Evolutionary conservation across 106 monocot genomes (phyloP), one percentile per base, ranked within the genome.

Genomic region (Dendrobium huoshanense): DNA sequence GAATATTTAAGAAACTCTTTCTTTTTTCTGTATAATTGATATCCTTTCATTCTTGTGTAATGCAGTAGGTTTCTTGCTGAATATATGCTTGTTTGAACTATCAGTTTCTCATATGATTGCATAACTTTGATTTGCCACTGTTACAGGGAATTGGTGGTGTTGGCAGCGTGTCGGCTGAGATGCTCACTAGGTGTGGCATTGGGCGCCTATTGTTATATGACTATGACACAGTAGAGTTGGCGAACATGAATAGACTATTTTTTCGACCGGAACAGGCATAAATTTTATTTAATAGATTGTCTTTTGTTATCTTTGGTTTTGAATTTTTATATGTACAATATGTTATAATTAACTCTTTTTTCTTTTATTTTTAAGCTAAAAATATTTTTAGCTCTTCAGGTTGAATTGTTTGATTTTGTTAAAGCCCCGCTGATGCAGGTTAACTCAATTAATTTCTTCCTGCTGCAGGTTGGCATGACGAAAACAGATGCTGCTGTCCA

Each of bases 401-500:
- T 27, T 29, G 18, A 55, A 51, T 24, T 58, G 41, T 77, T 84
- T 77, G 8, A 75, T 56, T 77, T 41, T 49, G 55, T 22, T 31
- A 48, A 20, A 73, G 5, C 44, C 55, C 19, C 37, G 31, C 76
- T 80, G 25, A 51, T 55, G 51, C 29, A 70, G 25, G 8, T 61
- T 81, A 41, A 51, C 51, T 51, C 51, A 51, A 51, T 51, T 13
- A 51, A 2, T 51, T 51, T 3, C 13, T 51, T 10, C 25, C 80
- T 4, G 20, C 77, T 83, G 45, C 83, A 98, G 97, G 97, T 91
- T 79, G 97, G 97, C 54, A 94, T 94, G 97, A 98, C 94, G 64
- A 98, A 98, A 83, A 98, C 97, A 33, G 97, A 98, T 92, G 97
- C 94, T 82, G 97, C 97, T 73, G 91, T 92, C 4, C 97, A 98